Base-by-base conservation (phyloP, 1,284 basidiomycete species). In the Cryptococcus depauperatus region DNA sequence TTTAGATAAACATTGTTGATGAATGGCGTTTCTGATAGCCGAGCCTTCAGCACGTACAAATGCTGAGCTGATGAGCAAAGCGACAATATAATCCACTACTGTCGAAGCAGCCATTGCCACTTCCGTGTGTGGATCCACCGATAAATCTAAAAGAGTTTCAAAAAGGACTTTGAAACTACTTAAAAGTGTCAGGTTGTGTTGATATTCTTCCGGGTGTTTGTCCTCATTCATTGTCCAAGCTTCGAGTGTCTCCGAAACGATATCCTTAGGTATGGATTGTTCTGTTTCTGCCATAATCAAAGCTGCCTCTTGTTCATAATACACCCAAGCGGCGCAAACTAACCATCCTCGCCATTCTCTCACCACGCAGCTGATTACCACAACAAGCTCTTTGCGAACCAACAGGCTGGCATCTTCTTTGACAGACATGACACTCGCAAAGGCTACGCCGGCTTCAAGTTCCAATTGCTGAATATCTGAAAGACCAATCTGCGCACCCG, bases 281-380 rank as follows among this genome's bases (percentile, higher is more conserved):
- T 34, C 18, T 7, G 25, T 57, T 50, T 58, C 78, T 74, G 51
- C 80, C 9, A 52, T 49, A 3, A 56, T 57, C 19, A 61, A 43
- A 7, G 62, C 61, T 1, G 58, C 61, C 65, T 90, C 85, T 64
- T 73, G 64, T 56, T 93, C 85, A 82, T 87, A 89, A 72, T 92
- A 91, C 22, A 89, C 73, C 89, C 93, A 97, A 0, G 93, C 91
- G 45, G 92, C 93, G 27, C 92, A 81, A 38, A 93, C 86, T 58
- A 97, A 91, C 74, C 90, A 90, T 9, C 93, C 92, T 49, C 89
- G 76, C 86, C 92, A 97, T 69, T 96, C 91, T 64, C 89, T 85
- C 13, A 93, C 91, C 19, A 98, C 75, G 56, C 89, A 89, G 57
- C 87, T 92, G 42, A 97, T 82, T 33, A 97, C 77, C 29, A 96